phyloP scores from a whole-genome alignment of 495 filamentous ascomycete genomes.

The Penicillium antarcticum region DNA sequence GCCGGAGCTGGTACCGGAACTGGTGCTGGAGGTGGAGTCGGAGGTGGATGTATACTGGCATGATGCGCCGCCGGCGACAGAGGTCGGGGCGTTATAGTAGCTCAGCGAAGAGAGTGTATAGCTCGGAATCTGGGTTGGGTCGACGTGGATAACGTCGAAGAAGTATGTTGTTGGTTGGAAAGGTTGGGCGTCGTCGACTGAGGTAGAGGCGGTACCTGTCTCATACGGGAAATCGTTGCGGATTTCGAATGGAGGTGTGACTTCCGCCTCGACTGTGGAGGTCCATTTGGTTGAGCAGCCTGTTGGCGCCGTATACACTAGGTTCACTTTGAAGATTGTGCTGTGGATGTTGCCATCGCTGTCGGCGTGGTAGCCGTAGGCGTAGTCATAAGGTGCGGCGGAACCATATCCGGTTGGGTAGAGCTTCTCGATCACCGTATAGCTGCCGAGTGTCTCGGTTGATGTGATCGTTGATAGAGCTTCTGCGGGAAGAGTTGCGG shows the following conservation, averaged over 20 bases:
- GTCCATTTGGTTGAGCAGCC: constrained; percentile 33
- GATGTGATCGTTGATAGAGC: constrained; percentile 31
- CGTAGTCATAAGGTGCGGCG: constrained; percentile 9
- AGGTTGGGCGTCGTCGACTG: constrained; percentile 18
- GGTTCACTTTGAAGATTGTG: constrained; percentile 31
- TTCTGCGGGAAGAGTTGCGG: constrained; percentile 24
- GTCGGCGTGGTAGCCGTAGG: constrained; percentile 6
- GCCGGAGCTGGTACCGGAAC: background rate
- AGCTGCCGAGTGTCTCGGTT: constrained; percentile 11
- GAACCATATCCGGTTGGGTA: constrained; percentile 26
- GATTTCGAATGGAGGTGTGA: constrained; percentile 15
- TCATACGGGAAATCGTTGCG: constrained; percentile 18
- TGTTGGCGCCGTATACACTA: constrained; percentile 35
- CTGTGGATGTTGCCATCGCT: constrained; percentile 8
- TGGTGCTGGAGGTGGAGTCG: constrained; percentile 1
- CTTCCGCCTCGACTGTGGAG: constrained; percentile 17
- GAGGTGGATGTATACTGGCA: constrained; percentile 10
- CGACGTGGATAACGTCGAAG: constrained; percentile 29
- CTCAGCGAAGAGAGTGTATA: constrained; percentile 20
- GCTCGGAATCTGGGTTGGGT: constrained; percentile 29
- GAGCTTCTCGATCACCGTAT: constrained; percentile 34
- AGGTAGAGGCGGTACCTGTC: constrained; percentile 27
- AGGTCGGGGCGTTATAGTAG: constrained; percentile 14
- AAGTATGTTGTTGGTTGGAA: constrained; percentile 28
- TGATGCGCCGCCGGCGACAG: constrained; percentile 11